Evolutionary conservation across 306 rosid species (phyloP).

Genomic region (Crotalaria pallida): DNA sequence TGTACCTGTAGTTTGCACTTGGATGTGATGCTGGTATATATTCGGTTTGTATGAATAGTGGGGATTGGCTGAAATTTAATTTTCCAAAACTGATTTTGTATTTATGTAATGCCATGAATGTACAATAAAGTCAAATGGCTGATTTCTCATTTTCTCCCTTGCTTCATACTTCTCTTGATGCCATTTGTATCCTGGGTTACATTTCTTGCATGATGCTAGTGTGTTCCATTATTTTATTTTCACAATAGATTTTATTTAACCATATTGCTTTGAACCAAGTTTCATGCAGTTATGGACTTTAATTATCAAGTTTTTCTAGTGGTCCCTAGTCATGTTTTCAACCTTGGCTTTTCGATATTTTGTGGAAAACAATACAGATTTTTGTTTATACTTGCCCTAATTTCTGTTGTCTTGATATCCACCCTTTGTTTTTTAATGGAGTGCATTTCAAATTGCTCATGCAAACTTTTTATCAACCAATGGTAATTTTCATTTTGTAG

Average conservation of each 20-base stretch:
- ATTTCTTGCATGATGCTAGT: background rate
- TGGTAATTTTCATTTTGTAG: too few relatives aligned
- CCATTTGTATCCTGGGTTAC: background rate
- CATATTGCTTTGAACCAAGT: background rate
- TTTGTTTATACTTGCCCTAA: background rate
- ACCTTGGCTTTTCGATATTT: background rate
- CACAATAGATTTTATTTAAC: background rate
- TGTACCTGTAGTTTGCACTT: constrained; percentile 16
- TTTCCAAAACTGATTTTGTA: background rate
- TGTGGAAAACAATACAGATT: background rate
- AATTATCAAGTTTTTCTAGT: background rate
- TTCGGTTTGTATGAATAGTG: constrained; percentile 1
- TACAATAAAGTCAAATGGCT: background rate
- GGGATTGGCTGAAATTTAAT: constrained; percentile 3
- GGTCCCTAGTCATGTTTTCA: background rate
- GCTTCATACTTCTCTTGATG: background rate
- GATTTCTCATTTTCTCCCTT: background rate
- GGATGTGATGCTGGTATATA: constrained; percentile 1
- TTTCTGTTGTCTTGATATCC: background rate
- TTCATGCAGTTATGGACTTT: background rate
- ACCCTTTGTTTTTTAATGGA: too few relatives aligned
- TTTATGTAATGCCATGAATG: constrained; percentile 3
- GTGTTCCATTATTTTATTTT: background rate
- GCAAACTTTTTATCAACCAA: too few relatives aligned
- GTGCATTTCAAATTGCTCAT: too few relatives aligned